phyloP scores from a whole-genome alignment of 192 early-diverging fungal genomes.

The Coemansia sp. region DNA sequence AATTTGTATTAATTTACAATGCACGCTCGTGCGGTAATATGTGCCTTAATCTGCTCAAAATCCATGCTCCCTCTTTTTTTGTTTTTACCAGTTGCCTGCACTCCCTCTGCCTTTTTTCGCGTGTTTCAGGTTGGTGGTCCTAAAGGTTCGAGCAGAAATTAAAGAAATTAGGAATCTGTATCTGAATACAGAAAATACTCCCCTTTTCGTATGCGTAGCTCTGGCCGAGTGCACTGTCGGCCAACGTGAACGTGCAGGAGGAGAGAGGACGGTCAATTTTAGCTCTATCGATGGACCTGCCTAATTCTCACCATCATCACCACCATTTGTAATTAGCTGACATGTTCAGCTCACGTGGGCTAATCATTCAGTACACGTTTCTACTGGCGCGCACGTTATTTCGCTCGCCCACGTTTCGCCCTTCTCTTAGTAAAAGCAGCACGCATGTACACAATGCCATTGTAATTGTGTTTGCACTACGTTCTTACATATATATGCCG shows the following conservation, averaged over 20 bases:
- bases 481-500: not conserved
- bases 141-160: not conserved
- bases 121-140: not conserved
- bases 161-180: not conserved
- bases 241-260: not conserved
- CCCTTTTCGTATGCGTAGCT: not conserved
- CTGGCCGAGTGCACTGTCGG: not conserved
- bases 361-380: not conserved
- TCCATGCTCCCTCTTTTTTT: not conserved
- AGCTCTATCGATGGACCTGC: constrained; percentile 1
- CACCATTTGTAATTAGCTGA: not conserved
- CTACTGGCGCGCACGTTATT: not conserved
- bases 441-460: no score
- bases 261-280: not conserved
- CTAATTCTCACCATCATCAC: not conserved
- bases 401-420: not conserved
- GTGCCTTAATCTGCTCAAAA: constrained; percentile 1
- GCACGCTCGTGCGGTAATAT: not conserved
- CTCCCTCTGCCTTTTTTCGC: not conserved
- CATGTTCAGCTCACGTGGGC: not conserved
- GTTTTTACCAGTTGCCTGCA: not conserved
- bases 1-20: constrained; percentile 3
- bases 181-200: constrained; percentile 1
- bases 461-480: not conserved
- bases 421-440: not conserved